Evolutionary conservation across 805 yeast genomes (phyloP), one percentile per base, ranked within the genome.

Genomic region (Barnettozyma pratensis): DNA sequence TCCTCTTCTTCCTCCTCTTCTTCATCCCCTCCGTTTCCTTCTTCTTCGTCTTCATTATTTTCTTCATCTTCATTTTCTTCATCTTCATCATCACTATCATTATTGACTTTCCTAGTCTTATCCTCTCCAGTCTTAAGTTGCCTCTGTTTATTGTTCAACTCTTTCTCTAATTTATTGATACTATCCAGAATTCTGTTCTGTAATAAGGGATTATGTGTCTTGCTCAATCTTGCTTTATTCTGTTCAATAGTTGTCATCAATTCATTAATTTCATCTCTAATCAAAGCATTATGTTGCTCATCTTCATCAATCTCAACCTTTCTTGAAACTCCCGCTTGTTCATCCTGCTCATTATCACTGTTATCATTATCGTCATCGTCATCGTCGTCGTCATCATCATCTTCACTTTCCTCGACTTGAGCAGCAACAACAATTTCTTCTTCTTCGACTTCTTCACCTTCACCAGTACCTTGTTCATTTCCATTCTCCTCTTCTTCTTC

Each of bases 251-350:
- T 90, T 12, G 75, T 59, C 62, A 87, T 90, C 51, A 94, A 73
- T 60, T 94, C 99, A 6, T 74, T 69, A 49, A 94, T 83, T 64
- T 91, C 97, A 66, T 92, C 98, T 52, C 79, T 80, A 48, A 94
- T 70, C 55, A 89, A 74, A 59, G 87, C 90, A 55, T 75, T 74
- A 63, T 87, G 87, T 57, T 82, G 84, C 44, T 75, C 76, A 47
- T 77, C 80, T 45, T 75, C 77, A 46, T 44, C 46, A 12, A 44
- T n/a, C 27, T 74, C 81, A 34, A 70, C 77, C 5, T 71, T 75
- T 3, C 71, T 74, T 4, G 73, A 78, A 4, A 69, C 77, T 2
- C 73, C 80, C 7, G 75, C 77, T 6, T 73, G 77, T 4, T 72
- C 77, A 5, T 75, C 82, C 5, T 75, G 82, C 8, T 76, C 82